Evolutionary conservation across 768 basidiomycete species (phyloP).

Genomic region (Gautieria morchelliformis): DNA sequence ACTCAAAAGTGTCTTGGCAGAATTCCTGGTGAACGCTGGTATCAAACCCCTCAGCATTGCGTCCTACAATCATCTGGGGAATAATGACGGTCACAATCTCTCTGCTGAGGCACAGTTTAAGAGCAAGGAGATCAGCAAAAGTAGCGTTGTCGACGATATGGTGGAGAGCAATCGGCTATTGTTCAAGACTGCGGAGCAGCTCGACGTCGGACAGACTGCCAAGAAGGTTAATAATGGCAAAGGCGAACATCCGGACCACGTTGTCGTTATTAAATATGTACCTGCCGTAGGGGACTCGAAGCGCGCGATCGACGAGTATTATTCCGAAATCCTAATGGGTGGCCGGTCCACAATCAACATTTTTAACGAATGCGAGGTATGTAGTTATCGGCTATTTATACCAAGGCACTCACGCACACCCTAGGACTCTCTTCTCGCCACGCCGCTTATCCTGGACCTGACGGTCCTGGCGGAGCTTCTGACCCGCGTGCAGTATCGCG

Average conservation of each 20-base stretch:
- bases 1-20: conserved; percentile 92
- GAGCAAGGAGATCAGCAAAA: conserved; percentile 98
- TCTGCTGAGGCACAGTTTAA: conserved; percentile 88
- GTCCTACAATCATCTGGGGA: conserved; percentile 97
- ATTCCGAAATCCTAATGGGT: conserved; percentile 96
- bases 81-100: conserved; percentile 94
- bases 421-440: conserved; percentile 90
- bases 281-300: conserved; percentile 96
- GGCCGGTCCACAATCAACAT: conserved; percentile 91
- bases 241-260: conserved; percentile 96
- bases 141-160: conserved; percentile 97
- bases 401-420: conserved; percentile 5
- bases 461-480: conserved; percentile 89
- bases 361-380: conserved; percentile 94
- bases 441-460: conserved; percentile 91
- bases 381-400: conserved; percentile 14
- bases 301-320: conserved; percentile 99
- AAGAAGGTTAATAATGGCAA: conserved; percentile 45
- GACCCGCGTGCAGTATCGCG: conserved; percentile 84
- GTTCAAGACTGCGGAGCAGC: conserved; percentile 66
- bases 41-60: conserved; percentile 97
- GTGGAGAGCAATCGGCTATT: conserved; percentile 82
- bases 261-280: conserved; percentile 95
- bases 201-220: conserved; percentile 26
- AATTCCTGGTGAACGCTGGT: conserved; percentile 97